Evolutionary conservation across 192 early-diverging fungal genomes (phyloP).

Genomic region (Coemansia umbellata): DNA sequence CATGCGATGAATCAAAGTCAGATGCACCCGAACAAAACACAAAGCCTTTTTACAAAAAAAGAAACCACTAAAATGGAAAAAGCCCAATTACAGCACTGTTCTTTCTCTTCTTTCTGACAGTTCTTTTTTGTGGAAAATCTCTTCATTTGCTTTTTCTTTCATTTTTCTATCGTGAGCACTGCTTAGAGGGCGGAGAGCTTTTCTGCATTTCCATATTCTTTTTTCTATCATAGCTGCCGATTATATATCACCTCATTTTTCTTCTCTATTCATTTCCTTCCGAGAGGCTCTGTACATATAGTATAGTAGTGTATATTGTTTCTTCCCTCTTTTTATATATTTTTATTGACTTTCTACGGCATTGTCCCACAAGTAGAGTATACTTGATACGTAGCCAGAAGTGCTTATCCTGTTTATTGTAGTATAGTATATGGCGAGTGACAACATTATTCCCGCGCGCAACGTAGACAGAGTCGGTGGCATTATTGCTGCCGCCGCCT

Average conservation of each 20-base stretch:
- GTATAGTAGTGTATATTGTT: not conserved
- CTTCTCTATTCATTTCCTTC: not conserved
- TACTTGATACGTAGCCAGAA: too few species aligned
- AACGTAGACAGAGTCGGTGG: conserved; percentile 47
- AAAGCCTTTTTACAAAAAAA: not conserved
- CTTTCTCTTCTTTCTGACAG: not conserved
- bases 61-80: not conserved
- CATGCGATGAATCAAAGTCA: not conserved
- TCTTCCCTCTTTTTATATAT: not conserved
- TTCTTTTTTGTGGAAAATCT: not conserved
- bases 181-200: too few species aligned
- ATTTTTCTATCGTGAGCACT: too few species aligned
- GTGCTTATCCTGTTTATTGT: too few species aligned
- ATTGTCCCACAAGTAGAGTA: too few species aligned
- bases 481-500: conserved; percentile 34
- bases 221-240: too few species aligned
- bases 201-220: too few species aligned
- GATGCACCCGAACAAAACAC: not conserved
- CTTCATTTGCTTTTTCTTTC: not conserved
- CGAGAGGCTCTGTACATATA: not conserved
- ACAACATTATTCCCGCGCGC: conserved; percentile 18
- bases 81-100: not conserved
- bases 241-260: not conserved
- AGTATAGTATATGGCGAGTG: conserved; percentile 39
- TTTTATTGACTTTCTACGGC: too few species aligned